Evolutionary conservation across 1,139 yeast species (phyloP), one percentile per base, ranked within the genome.

Genomic region (Wickerhamomyces sp.): DNA sequence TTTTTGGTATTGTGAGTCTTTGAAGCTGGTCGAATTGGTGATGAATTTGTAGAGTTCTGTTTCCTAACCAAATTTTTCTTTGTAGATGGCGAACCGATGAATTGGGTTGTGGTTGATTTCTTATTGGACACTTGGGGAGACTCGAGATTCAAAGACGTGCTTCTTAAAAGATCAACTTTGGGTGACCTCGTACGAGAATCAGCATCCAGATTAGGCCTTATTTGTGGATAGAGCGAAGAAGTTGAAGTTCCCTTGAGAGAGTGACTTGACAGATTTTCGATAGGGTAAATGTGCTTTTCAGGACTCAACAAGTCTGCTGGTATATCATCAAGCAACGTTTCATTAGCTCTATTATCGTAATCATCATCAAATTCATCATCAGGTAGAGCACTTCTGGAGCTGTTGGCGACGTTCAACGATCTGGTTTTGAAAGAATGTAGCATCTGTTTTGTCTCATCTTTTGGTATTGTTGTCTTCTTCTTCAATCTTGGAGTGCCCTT

Each of bases 301-400:
- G 58, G 58, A 31, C 55, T 51, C n/a, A 52, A 25, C 6, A 53
- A 36, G 29, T 53, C 58, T 39, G 37, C 41, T 1, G 56, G 56
- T 27, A 51, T 33, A 12, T 44, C 53, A 35, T 52, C 49, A 17
- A 38, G 12, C 3, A 51, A 16, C 1, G 57, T 53, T 10, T 46
- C 46, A 31, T 49, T 45, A 3, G 41, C 30, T 12, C 24, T 34
- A 17, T 15, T 20, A 19, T 36, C 36, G 15, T 40, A 39, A 13
- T 31, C 38, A 26, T 27, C 37, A 14, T 38, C 43, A 17, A 28
- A 30, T 18, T 36, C 33, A 38, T 35, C 38, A 32, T 38, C 26
- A 1, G 37, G 26, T 25, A 41, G 25, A 13, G 22, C 30, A 8
- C 28, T 40, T 27, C 26, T 28, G 2, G 42, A 38, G 14, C 30